These are phyloP conservation scores for Penicillium silybi DNA, from an alignment of 495 filamentous ascomycete species.

Conservation along the genomic window DNA sequence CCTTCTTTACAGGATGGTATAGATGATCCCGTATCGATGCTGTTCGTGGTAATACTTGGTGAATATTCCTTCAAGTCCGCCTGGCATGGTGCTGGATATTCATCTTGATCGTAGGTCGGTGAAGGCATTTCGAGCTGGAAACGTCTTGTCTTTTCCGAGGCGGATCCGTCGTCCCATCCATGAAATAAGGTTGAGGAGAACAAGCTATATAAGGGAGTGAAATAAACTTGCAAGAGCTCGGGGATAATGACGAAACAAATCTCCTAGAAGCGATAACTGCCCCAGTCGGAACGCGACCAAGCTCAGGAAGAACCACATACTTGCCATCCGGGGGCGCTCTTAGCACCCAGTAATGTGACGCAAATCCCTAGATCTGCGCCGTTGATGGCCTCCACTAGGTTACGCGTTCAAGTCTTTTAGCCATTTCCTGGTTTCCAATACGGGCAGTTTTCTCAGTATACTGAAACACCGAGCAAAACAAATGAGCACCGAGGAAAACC, in stretches of 20 bases:
- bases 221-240: constrained; percentile 4
- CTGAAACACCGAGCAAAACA: background rate
- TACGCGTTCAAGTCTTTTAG: background rate
- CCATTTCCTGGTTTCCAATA: background rate
- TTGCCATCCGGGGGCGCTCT: constrained; percentile 10
- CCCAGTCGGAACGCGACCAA: background rate
- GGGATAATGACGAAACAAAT: constrained; percentile 13
- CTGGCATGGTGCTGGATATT: background rate
- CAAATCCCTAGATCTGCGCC: constrained; percentile 11
- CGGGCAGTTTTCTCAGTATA: background rate
- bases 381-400: too few species aligned
- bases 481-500: background rate
- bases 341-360: constrained; percentile 12
- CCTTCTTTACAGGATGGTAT: background rate
- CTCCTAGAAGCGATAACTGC: background rate
- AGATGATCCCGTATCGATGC: background rate
- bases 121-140: background rate
- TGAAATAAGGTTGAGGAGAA: background rate
- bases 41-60: constrained; percentile 6
- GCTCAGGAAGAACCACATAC: constrained; percentile 3
- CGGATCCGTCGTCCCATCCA: background rate
- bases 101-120: background rate
- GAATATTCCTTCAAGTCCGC: constrained; percentile 7
- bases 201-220: background rate
- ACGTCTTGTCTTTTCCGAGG: background rate